phyloP scores from a whole-genome alignment of 164 flowering plant species.

The Dillenia suffruticosa region DNA sequence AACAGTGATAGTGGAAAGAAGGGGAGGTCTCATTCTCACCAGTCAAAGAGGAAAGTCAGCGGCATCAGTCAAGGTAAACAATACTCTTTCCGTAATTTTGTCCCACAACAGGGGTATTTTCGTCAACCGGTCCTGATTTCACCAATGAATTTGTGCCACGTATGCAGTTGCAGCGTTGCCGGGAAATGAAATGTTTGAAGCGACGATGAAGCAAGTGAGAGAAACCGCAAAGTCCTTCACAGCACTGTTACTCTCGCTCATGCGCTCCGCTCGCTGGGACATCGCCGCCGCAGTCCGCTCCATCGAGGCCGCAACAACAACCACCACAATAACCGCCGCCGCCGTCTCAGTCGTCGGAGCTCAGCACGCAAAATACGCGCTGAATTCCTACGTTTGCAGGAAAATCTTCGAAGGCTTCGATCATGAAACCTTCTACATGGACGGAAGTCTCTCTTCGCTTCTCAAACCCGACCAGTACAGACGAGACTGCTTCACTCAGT shows the following conservation, averaged over 20 bases:
- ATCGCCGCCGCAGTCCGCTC: constrained; percentile 81
- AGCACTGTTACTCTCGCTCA: constrained; percentile 62
- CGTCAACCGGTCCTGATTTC: not conserved
- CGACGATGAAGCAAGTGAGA: constrained; percentile 57
- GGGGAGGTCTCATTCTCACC: constrained; percentile 19
- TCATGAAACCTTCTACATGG: constrained; percentile 95
- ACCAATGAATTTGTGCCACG: too few species aligned
- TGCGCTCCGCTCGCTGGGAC: constrained; percentile 95
- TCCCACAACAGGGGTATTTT: not conserved
- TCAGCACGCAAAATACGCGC: constrained; percentile 72
- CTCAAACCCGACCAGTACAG: constrained; percentile 79
- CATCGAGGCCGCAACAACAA: constrained; percentile 49
- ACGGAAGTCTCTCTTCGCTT: constrained; percentile 81
- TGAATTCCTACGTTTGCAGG: constrained; percentile 71
- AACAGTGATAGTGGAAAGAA: constrained; percentile 36
- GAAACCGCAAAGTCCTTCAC: constrained; percentile 77
- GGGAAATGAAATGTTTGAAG: constrained; percentile 61
- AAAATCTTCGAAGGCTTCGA: constrained; percentile 89
- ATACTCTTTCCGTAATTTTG: not conserved
- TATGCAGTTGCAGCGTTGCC: constrained; percentile 47
- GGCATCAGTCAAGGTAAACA: constrained; percentile 29
- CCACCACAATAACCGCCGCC: constrained; percentile 8
- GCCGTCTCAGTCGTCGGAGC: constrained; percentile 20
- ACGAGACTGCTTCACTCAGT: constrained; percentile 72
- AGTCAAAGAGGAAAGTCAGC: constrained; percentile 49